Conservation (phyloP, 306 rosid genomes). For the Cicer yamashitae region DNA sequence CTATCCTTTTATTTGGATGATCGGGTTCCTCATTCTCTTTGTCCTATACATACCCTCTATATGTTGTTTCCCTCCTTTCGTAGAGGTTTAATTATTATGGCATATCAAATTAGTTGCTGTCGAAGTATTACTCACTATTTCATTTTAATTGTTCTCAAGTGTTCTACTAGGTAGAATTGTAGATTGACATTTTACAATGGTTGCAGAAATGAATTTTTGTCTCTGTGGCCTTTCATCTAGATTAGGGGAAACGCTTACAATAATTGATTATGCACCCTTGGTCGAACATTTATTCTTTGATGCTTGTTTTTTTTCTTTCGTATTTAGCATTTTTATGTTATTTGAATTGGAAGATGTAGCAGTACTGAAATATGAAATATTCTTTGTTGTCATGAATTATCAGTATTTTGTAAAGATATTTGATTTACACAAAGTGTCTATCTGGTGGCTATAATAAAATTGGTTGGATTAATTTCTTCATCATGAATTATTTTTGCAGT, state of each 20-base stretch:
- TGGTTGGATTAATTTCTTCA: slow-evolving; percentile 15
- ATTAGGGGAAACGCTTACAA: slow-evolving; percentile 6
- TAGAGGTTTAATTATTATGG: slow-evolving; percentile 18
- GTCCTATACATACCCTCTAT: too few relatives aligned
- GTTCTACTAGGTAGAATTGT: slow-evolving; percentile 6
- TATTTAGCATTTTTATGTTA: slow-evolving; percentile 18
- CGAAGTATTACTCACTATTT: not conserved
- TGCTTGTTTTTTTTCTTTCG: slow-evolving; percentile 15
- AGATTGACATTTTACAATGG: slow-evolving; percentile 8
- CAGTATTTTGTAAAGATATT: slow-evolving; percentile 17
- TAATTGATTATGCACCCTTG: slow-evolving; percentile 5
- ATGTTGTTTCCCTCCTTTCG: too few relatives aligned
- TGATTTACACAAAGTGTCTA: slow-evolving; percentile 32
- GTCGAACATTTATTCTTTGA: slow-evolving; percentile 29
- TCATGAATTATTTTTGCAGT: slow-evolving; percentile 50
- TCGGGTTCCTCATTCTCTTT: too few relatives aligned
- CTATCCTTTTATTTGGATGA: too few relatives aligned
- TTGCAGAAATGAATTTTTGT: not conserved
- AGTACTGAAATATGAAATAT: slow-evolving; percentile 19
- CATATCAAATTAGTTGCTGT: slow-evolving; percentile 17
- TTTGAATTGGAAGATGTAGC: slow-evolving; percentile 33
- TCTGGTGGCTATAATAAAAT: slow-evolving; percentile 37
- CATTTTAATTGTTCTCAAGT: slow-evolving; percentile 28
- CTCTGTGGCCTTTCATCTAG: slow-evolving; percentile 7
- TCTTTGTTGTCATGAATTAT: slow-evolving; percentile 26